A percentile compares a stretch with the other conserved stretches of the same genome.
Conservation (phyloP, 129 eudicot species). For the Calendula officinalis region DNA sequence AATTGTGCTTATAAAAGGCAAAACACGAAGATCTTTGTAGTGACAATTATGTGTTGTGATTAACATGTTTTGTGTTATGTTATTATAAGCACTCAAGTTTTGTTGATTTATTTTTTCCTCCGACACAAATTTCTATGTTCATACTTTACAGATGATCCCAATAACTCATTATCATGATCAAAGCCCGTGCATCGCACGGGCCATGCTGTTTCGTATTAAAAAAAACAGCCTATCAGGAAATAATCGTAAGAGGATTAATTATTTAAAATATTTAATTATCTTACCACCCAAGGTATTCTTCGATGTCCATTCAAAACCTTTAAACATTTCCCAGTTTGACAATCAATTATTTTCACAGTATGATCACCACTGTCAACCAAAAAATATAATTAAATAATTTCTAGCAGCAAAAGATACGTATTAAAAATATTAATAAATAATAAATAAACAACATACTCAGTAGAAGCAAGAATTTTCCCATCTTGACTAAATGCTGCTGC, state of each 20-base stretch:
- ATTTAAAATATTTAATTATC: too few species aligned
- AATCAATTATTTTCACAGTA: slow-evolving; percentile 72
- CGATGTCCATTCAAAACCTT: slow-evolving; percentile 67
- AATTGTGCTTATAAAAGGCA: too few species aligned
- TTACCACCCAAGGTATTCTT: slow-evolving; percentile 83
- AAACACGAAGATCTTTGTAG: too few species aligned
- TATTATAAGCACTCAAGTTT: too few species aligned
- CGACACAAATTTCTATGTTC: too few species aligned
- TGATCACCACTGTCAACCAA: slow-evolving; percentile 66
- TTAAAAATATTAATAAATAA: background rate
- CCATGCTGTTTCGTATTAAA: too few species aligned
- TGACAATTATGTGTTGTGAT: too few species aligned
- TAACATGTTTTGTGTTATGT: too few species aligned
- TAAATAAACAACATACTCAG: slow-evolving; percentile 49
- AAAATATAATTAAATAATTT: background rate
- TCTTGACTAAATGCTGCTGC: slow-evolving; percentile 83
- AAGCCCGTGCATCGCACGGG: too few species aligned
- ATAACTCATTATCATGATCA: too few species aligned
- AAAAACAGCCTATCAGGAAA: background rate
- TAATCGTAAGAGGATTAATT: background rate
- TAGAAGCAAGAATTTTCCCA: slow-evolving; percentile 71
- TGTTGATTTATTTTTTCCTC: too few species aligned
- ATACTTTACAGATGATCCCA: too few species aligned
- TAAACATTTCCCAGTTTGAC: slow-evolving; percentile 59
- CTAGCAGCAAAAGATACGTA: background rate